Evolutionary conservation across 1,139 yeast genomes (phyloP), one percentile per base, ranked within the genome.

Genomic region (Blastobotrys elegans): DNA sequence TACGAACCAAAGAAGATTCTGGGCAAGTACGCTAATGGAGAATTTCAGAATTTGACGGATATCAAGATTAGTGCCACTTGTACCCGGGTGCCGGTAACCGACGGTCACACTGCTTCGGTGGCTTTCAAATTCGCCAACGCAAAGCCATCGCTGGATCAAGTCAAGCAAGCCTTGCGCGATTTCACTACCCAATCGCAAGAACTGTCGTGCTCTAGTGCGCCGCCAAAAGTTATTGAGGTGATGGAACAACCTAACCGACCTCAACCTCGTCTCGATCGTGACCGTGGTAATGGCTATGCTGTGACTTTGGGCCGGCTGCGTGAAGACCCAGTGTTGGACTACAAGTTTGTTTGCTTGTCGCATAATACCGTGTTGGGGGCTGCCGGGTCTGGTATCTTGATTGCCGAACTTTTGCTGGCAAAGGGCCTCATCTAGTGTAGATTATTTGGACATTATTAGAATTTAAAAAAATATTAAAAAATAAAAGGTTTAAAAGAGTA

Each of bases 301-400:
- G 97, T 92, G 43, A 79, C 94, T 44, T 97, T 94, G 46, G 99
- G 99, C 48, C 80, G 98, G 70, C 72, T 92, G 50, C 83, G 99
- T 73, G 86, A 80, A 57, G 98, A 92, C 65, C 88, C 96, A 16
- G 88, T 92, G 11, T 76, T 92, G 60, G 98, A 94, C 67, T 81
- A 80, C 73, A 94, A 92, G 73, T 92, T 92, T 90, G 96, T 92
- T 50, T 94, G 89, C 27, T 75, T 92, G 57, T 89, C 97, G 22
- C 99, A 92, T 70, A 92, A 92, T 75, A 92, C 99, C 50, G 79
- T 92, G 60, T 86, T 92, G 58, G 99, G 99, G 63, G 99, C 98
- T 61, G 99, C 99, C 27, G 99, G 99, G 63, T 86, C 97, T n/a
- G 98, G 98, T 67, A 76, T 92, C 53, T 80, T 92, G 67, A 92